Percentiles rank a stretch among this genome's conserved stretches.
Evolutionary conservation across 257 asterid species (phyloP).

Genomic region (Cordia subcordata): DNA sequence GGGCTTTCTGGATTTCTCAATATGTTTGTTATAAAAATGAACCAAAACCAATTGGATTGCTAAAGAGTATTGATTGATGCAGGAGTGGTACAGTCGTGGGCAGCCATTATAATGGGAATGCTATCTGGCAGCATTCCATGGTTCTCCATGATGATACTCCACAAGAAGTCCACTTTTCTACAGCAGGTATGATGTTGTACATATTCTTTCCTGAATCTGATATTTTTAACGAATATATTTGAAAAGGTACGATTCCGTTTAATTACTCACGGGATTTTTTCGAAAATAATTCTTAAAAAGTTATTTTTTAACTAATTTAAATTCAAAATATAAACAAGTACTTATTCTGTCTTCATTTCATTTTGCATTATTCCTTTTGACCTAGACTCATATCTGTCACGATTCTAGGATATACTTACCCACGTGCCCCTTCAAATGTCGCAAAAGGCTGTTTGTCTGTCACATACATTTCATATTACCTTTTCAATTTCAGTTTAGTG

Average conservation of each 20-base stretch:
- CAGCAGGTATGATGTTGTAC: slow-evolving; percentile 50
- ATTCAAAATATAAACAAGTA: too few relatives aligned
- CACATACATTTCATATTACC: neutral
- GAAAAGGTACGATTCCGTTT: too few relatives aligned
- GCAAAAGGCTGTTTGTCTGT: neutral
- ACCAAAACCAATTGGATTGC: neutral
- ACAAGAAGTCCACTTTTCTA: slow-evolving; percentile 72
- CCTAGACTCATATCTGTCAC: too few relatives aligned
- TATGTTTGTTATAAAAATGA: neutral
- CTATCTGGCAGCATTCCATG: slow-evolving; percentile 81
- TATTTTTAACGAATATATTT: too few relatives aligned
- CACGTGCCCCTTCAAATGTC: neutral
- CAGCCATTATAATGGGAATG: slow-evolving; percentile 79
- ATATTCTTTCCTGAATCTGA: too few relatives aligned
- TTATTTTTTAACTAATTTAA: too few relatives aligned
- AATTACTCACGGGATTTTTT: too few relatives aligned
- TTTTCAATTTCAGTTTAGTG: neutral
- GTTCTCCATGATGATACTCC: slow-evolving; percentile 91
- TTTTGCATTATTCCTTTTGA: too few relatives aligned
- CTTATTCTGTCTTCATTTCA: neutral
- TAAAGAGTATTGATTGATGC: slow-evolving; percentile 2
- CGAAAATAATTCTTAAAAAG: neutral
- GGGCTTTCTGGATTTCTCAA: neutral
- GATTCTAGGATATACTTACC: too few relatives aligned
- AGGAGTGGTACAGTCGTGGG: slow-evolving; percentile 96